Base-by-base conservation (phyloP, 345 rosid genomes). In the Aethionema arabicum region DNA sequence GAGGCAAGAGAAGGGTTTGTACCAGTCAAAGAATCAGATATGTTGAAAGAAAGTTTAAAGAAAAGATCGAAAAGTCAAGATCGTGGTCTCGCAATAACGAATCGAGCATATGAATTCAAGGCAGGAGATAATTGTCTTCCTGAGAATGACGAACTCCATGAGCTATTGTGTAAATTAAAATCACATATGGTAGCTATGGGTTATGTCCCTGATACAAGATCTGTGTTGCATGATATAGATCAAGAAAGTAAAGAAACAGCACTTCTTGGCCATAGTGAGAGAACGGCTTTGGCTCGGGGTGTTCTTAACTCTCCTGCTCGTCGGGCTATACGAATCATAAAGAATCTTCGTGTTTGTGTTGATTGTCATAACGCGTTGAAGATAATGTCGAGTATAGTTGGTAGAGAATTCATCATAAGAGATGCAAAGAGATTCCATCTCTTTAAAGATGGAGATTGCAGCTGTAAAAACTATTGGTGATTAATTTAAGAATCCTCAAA, bases 61-160 rank as follows among this genome's bases (percentile, higher is more conserved):
- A 83, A 81, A 68, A 79, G 52, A 42, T 39, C 68, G 10, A 73
- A 68, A 11, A 68, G 67, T 57, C 78, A 70, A 65, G 79, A 68
- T 53, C 78, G 77, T n/a, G n/a, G n/a, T 56, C 59, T 65, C 14
- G 79, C 80, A 60, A 76, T 77, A 8, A 70, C 75, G 67, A 82
- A 76, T 61, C 67, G 47, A 52, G 68, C 48, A 62, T 77, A 75
- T 41, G 88, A 85, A 62, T 92, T 72, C 65, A 85, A 74, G 56
- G 95, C 95, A 5, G 95, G 97, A 61, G 97, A 92, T 69, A 82
- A 66, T 11, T 86, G 91, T 69, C 85, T 83, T 69, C 93, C 97
- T 0, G 89, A 86, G 65, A 80, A 71, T 43, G 84, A 76, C 21
- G 82, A 62, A 67, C 81, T 88, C 27, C 83, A 75, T 4, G 66